Evolutionary conservation across 1,284 basidiomycete species (phyloP), one percentile per base, ranked within the genome.

Genomic region (Neotropicomus parvogracilis): DNA sequence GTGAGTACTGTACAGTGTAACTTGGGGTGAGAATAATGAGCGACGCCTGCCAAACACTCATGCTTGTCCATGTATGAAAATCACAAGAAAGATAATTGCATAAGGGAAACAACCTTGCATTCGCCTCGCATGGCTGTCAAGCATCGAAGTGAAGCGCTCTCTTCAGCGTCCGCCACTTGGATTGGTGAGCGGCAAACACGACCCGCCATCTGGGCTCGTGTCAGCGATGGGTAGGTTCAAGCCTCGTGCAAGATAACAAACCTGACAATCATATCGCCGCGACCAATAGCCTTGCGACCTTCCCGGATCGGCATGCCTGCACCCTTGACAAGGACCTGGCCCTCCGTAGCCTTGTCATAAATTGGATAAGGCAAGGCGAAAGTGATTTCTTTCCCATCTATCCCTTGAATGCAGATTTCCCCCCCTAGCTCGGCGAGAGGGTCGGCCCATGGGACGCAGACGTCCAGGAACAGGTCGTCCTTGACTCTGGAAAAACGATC

Each of bases 251-350:
- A 42, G 36, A 49, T 32, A 21, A 57, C 85, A 66, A 74, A 89
- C 74, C 78, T 79, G 51, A 95, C 77, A 53, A 90, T 73, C 55
- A 95, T 71, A 67, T 92, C 87, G 14, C 91, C 91, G 59, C 84
- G 79, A 46, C 81, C 80, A 57, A 83, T 74, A 6, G 78, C 70
- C 54, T 75, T 74, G n/a, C 80, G 78, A 33, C 78, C 75, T 54
- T 82, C 78, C 42, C 82, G 75, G 36, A 89, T 76, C 27, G 91
- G 91, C 91, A 95, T 94, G 13, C 92, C 92, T 60, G 86, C 87
- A 33, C 83, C 87, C 50, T 63, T 67, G 40, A 80, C 61, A 31
- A 88, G 73, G 38, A 79, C 68, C 44, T 80, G 80, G 42, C 87
- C 85, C 55, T 79, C 75, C 40, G 84, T 76, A 2, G 77, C 77